A percentile compares a stretch with the other conserved stretches of the same genome.
Evolutionary conservation across 2,329 filamentous ascomycete genomes (phyloP).

Genomic region (Calonectria fujianensis): DNA sequence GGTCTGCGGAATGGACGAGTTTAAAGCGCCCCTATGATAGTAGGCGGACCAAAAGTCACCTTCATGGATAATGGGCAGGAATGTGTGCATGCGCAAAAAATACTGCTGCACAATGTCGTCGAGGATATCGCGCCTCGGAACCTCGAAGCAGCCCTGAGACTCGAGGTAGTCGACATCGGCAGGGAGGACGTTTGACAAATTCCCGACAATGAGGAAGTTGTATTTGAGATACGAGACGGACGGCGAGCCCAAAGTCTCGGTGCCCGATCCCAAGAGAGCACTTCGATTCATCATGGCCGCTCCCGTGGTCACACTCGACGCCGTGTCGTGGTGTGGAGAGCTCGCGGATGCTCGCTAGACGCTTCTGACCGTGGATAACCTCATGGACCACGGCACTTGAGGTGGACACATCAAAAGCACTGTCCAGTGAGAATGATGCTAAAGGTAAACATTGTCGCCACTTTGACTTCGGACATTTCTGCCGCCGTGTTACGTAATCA

Average conservation of each 20-base stretch:
- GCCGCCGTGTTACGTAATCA: not conserved
- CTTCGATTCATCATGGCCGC: not conserved
- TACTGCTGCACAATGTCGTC: conserved; percentile 70
- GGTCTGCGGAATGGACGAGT: not conserved
- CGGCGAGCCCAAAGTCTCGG: not conserved
- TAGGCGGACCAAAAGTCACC: conserved; percentile 57
- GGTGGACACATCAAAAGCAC: too few relatives aligned
- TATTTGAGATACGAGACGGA: conserved; percentile 19
- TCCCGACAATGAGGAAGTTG: conserved; percentile 18
- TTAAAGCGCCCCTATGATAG: conserved; percentile 23
- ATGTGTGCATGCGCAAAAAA: conserved; percentile 67
- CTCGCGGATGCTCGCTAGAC: not conserved
- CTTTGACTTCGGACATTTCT: not conserved
- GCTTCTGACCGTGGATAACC: not conserved
- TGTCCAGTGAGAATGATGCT: conserved; percentile 18
- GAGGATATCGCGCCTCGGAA: conserved; percentile 64
- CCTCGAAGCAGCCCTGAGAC: conserved; percentile 65
- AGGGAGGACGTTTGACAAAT: conserved; percentile 35
- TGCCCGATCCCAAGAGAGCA: not conserved
- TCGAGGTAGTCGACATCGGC: conserved; percentile 69
- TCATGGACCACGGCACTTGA: not conserved
- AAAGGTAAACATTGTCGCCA: conserved; percentile 5
- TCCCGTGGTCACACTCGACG: not conserved
- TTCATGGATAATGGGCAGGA: conserved; percentile 66
- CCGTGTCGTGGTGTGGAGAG: too few relatives aligned